Base-by-base conservation (phyloP, 139 green algal genomes). In the Pleodorina starrii region DNA sequence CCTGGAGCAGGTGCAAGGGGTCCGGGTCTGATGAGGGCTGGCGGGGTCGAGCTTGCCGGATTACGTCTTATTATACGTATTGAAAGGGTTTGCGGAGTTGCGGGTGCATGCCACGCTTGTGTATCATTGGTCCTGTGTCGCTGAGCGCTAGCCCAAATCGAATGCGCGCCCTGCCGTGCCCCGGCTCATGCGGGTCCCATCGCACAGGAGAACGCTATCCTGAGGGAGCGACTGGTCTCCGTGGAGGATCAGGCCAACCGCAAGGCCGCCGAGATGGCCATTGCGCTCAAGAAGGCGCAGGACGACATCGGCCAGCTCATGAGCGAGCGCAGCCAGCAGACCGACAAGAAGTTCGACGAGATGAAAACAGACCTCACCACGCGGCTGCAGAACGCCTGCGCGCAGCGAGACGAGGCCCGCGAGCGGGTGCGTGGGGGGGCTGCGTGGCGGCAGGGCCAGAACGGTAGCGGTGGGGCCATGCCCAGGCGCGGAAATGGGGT, bases 331-430 rank as follows among this genome's bases (percentile, higher is more conserved):
- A 77, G 32, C 36, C 95, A 97, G 92, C 57, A 94, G 35, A 92
- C 94, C 48, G 94, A 96, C 48, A 93, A 94, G 84, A 89, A 94
- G 81, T 94, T 94, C 91, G 86, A 95, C 74, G 89, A 74, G 43
- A 95, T 95, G 93, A 94, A 94, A 88, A 89, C 94, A 29, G 94
- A 96, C 89, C 81, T 95, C 32, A 96, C 95, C 84, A 91, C 80
- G 74, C 93, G 93, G 44, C 93, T 98, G 92, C 95, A 97, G 92
- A 99, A 99, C 85, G 97, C 96, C 2, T 93, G 97, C 85, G 88
- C 91, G 44, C 96, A 98, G 93, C 92, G 96, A 36, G 95, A 99
- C 85, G 98, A 98, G 84, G 97, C 96, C 2, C 92, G 97, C 87
- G n/a, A n/a, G n/a, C n/a, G n/a, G n/a, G n/a, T n/a, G n/a, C n/a